Conservation (phyloP, 257 asterid genomes). For the Nicotiana knightiana region DNA sequence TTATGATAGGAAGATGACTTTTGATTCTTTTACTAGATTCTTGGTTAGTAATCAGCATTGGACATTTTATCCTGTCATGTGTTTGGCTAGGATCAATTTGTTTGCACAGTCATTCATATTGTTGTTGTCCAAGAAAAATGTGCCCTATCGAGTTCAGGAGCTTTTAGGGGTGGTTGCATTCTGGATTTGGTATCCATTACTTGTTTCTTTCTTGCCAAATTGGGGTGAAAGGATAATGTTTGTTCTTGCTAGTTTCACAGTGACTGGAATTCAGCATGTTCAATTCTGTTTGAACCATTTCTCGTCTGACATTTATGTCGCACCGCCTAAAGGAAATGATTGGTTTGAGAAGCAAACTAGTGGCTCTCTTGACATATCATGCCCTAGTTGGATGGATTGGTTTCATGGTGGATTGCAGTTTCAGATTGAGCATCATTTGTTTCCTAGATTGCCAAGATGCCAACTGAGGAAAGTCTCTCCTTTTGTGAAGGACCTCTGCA, state of each 20-base stretch:
- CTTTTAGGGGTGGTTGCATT: constrained; percentile 56
- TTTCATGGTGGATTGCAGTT: constrained; percentile 94
- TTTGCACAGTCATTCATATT: constrained; percentile 60
- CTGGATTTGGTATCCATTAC: constrained; percentile 83
- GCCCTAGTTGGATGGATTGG: constrained; percentile 94
- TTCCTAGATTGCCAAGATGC: constrained; percentile 70
- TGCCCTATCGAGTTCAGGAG: constrained; percentile 48
- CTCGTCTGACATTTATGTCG: constrained; percentile 56
- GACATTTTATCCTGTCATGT: constrained; percentile 84
- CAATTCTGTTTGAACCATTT: constrained; percentile 83
- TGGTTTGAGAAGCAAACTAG: constrained; percentile 88
- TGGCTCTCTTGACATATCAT: constrained; percentile 53
- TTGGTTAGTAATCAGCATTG: constrained; percentile 67
- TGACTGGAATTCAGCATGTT: constrained; percentile 71
- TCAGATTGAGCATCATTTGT: constrained; percentile 79
- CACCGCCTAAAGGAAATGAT: constrained; percentile 64
- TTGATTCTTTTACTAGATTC: constrained; percentile 51
- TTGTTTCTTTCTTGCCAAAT: constrained; percentile 61
- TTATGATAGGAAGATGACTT: constrained; percentile 44
- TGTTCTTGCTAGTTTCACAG: constrained; percentile 44
- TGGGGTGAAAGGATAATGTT: constrained; percentile 57
- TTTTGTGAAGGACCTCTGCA: constrained; percentile 67
- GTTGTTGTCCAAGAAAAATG: constrained; percentile 41
- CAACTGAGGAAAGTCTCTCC: constrained; percentile 69
- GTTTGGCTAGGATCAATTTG: constrained; percentile 64